Percentiles rank a stretch among this genome's conserved stretches.
phyloP scores from a whole-genome alignment of 1,284 basidiomycete species.

The Anthracocystis panici-leucophaei region DNA sequence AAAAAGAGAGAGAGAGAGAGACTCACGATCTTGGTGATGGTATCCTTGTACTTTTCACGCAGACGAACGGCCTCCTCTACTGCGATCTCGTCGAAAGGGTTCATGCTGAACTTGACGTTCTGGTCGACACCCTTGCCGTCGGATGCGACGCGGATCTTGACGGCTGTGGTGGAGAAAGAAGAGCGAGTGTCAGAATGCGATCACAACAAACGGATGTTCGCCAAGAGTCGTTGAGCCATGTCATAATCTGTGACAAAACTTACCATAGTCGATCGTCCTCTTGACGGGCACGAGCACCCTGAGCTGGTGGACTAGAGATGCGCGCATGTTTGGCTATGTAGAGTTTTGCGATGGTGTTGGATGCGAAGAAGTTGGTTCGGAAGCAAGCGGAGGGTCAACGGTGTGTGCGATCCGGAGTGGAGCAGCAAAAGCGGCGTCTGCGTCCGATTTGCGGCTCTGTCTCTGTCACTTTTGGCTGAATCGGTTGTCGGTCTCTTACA shows the following conservation, averaged over 20 bases:
- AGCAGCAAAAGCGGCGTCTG: constrained; percentile 13
- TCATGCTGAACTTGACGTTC: constrained; percentile 72
- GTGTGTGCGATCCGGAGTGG: constrained; percentile 11
- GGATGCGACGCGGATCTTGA: constrained; percentile 69
- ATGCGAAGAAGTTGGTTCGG: constrained; percentile 4
- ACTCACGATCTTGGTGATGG: constrained; percentile 66
- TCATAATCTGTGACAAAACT: constrained; percentile 5
- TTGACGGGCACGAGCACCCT: constrained; percentile 69
- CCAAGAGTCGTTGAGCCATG: not conserved
- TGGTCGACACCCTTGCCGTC: constrained; percentile 69
- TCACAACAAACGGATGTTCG: not conserved
- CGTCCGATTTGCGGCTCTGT: not conserved
- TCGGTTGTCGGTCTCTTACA: constrained; percentile 48
- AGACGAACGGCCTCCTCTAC: constrained; percentile 97
- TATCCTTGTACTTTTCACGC: constrained; percentile 80
- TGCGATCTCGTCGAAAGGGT: constrained; percentile 74
- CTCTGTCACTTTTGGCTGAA: constrained; percentile 30
- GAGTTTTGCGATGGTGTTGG: constrained; percentile 1
- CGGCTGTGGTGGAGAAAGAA: constrained; percentile 41
- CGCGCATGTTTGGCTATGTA: constrained; percentile 49
- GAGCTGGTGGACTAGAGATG: constrained; percentile 66
- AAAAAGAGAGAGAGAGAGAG: no score
- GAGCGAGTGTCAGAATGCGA: not conserved
- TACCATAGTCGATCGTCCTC: constrained; percentile 69
- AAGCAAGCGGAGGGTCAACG: not conserved